phyloP scores from a whole-genome alignment of 1,284 basidiomycete genomes.

The Trichosporon sp. region DNA sequence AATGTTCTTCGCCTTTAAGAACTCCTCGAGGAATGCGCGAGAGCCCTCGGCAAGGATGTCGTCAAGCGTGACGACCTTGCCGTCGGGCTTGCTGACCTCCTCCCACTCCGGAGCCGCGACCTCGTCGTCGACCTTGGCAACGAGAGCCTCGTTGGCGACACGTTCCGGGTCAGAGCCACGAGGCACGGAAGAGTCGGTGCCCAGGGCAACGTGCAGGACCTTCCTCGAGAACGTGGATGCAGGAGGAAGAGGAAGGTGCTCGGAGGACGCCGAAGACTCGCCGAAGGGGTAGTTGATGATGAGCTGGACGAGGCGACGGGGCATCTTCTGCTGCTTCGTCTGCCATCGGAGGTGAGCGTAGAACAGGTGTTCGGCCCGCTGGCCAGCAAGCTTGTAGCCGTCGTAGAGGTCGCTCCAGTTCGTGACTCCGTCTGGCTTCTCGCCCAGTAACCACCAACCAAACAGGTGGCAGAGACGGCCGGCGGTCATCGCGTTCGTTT shows the following conservation, averaged over 20 bases:
- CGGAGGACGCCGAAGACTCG: constrained; percentile 25
- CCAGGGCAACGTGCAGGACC: constrained; percentile 30
- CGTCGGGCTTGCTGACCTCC: background rate
- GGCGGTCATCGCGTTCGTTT: constrained; percentile 32
- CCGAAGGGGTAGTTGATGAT: constrained; percentile 40
- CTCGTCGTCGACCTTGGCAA: constrained; percentile 16
- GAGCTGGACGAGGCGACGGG: constrained; percentile 32
- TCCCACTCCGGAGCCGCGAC: constrained; percentile 9
- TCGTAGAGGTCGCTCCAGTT: constrained; percentile 34
- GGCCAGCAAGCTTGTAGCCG: constrained; percentile 33
- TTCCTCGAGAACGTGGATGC: constrained; percentile 30
- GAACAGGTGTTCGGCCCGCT: constrained; percentile 37
- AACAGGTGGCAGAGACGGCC: constrained; percentile 31
- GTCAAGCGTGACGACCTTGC: constrained; percentile 12
- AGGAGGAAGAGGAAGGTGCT: constrained; percentile 30
- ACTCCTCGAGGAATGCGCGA: constrained; percentile 18
- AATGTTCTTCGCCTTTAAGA: constrained; percentile 9
- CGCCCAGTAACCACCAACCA: constrained; percentile 39
- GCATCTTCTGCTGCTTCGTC: constrained; percentile 32
- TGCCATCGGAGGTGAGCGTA: constrained; percentile 41
- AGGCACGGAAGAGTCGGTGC: constrained; percentile 16
- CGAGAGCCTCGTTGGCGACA: constrained; percentile 17
- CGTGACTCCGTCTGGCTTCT: constrained; percentile 7
- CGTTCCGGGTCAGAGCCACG: constrained; percentile 20
- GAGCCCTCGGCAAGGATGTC: constrained; percentile 23